Evolutionary conservation across 2,329 filamentous ascomycete species (phyloP), one percentile per base, ranked within the genome.

Genomic region (Cryphonectria radicalis): DNA sequence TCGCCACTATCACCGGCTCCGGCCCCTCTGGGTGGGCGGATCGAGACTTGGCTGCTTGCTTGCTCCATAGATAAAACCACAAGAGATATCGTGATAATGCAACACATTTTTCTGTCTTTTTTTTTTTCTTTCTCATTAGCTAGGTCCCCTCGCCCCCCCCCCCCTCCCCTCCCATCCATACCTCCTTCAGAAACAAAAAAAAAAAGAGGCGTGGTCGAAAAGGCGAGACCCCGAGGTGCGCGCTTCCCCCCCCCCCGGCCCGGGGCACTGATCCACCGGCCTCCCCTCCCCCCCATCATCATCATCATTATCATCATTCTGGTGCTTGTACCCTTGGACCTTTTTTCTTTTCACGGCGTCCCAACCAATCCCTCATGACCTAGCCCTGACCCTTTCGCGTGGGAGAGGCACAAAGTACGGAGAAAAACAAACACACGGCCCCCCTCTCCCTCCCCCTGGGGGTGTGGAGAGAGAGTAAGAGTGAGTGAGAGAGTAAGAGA

Each of bases 151-250:
- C n/a, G n/a, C n/a, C n/a, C n/a, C n/a, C n/a, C n/a, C n/a, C n/a
- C n/a, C n/a, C n/a, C n/a, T n/a, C n/a, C n/a, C n/a, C n/a, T n/a
- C n/a, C n/a, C n/a, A n/a, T n/a, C 32, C 28, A 32, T 40, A 17
- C 32, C 32, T 35, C 40, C 63, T 32, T 14, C 63, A 14, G 7
- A 57, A 53, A 66, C 4, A n/a, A n/a, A n/a, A n/a, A n/a, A n/a
- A 55, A 37, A 13, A n/a, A 6, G 14, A 3, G 22, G 22, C 35
- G 53, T 60, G 37, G 37, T 43, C 37, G 17, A 46, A 67, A 60
- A 28, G 37, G 55, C 66, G 66, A 67, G 66, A 67, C 65, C 66
- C 66, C 55, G 55, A 67, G 37, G 22, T n/a, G 35, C n/a, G 28
- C 11, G 22, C 11, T 4, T 4, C 19, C n/a, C 35, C 8, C 35